A percentile compares a stretch with the other conserved stretches of the same genome.
Evolutionary conservation across 768 basidiomycete genomes (phyloP).

Genomic region (Pleurotus djamor): DNA sequence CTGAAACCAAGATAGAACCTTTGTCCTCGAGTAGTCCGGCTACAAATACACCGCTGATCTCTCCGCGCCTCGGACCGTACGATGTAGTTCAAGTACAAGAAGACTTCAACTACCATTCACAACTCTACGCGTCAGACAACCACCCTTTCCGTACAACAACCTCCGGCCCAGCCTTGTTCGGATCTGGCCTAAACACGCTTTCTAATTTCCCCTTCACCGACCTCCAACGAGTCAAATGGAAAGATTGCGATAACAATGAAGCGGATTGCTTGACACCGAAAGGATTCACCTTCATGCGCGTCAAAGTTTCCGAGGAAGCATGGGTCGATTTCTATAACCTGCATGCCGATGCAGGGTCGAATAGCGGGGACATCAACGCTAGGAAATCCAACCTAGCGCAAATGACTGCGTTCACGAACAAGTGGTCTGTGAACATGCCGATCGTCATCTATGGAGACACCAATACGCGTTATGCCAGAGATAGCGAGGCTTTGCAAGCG

Average conservation of each 20-base stretch:
- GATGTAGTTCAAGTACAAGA: conserved; percentile 31
- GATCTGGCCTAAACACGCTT: conserved; percentile 34
- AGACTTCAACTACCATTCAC: conserved; percentile 37
- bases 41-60: conserved; percentile 27
- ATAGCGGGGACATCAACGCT: conserved; percentile 27
- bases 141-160: conserved; percentile 34
- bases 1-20: conserved; percentile 13
- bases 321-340: conserved; percentile 36
- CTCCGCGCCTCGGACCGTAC: conserved; percentile 25
- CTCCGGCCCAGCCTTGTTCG: conserved; percentile 30
- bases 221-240: conserved; percentile 26
- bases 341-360: conserved; percentile 32
- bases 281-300: conserved; percentile 34
- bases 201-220: conserved; percentile 31
- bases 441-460: conserved; percentile 36
- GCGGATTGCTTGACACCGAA: conserved; percentile 37
- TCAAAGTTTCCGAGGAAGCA: conserved; percentile 25
- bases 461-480: conserved; percentile 32
- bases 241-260: conserved; percentile 23
- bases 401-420: conserved; percentile 22
- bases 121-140: conserved; percentile 29
- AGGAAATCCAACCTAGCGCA: conserved; percentile 30
- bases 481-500: conserved; percentile 21
- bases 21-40: conserved; percentile 25
- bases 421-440: conserved; percentile 28